These are phyloP conservation scores for Scutellaria minor DNA, from an alignment of 257 asterid species.

Conservation along the genomic window DNA sequence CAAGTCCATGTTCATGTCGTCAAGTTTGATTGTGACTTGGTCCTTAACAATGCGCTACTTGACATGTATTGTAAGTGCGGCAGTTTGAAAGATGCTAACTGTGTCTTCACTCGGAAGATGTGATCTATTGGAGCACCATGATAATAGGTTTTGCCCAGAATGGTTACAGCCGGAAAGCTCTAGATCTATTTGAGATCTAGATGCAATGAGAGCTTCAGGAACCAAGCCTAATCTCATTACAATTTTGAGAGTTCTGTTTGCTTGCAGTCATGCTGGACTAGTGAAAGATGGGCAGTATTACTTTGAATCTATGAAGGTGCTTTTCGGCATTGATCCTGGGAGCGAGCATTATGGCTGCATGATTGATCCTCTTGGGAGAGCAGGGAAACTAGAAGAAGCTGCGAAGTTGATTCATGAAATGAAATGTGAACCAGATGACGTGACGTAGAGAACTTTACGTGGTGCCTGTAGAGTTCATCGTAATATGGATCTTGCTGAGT, in stretches of 20 bases:
- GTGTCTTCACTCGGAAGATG: constrained; percentile 58
- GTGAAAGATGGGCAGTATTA: constrained; percentile 64
- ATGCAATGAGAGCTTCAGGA: constrained; percentile 62
- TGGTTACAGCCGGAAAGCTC: constrained; percentile 78
- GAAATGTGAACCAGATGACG: constrained; percentile 56
- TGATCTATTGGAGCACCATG: constrained; percentile 52
- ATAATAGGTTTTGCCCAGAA: constrained; percentile 88
- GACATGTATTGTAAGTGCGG: constrained; percentile 97
- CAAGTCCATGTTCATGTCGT: constrained; percentile 83
- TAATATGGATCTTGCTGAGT: constrained; percentile 74
- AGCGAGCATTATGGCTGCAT: constrained; percentile 54
- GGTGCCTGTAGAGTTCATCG: constrained; percentile 88
- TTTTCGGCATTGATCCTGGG: constrained; percentile 72
- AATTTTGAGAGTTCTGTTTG: constrained; percentile 77
- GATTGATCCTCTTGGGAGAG: no score
- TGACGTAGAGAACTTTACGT: constrained; percentile 84
- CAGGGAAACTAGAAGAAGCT: no score
- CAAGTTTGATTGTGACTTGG: constrained; percentile 72
- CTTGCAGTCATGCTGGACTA: constrained; percentile 91
- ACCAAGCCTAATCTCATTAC: constrained; percentile 69
- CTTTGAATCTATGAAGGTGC: constrained; percentile 70
- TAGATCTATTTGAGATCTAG: constrained; percentile 67
- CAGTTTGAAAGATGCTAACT: constrained; percentile 64
- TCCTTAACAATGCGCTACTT: constrained; percentile 79
- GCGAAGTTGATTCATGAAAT: no score